A percentile compares a stretch with the other conserved stretches of the same genome.
phyloP scores from a whole-genome alignment of 345 rosid genomes.

The Balakata baccata region DNA sequence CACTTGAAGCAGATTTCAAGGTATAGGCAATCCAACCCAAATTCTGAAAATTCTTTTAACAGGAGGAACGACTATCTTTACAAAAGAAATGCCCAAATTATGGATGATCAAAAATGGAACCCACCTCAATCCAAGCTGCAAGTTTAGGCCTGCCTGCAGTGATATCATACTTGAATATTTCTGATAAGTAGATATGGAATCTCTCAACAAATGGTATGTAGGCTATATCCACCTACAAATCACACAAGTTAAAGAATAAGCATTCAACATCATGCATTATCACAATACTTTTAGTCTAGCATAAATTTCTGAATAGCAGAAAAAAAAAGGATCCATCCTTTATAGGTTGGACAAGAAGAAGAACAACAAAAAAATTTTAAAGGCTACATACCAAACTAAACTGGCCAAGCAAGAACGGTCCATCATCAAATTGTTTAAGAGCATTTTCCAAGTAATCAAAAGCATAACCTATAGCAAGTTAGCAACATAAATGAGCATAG shows the following conservation, averaged over 20 bases:
- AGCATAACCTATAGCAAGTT: constrained; percentile 49
- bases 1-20: too few relatives aligned
- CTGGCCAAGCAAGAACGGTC: constrained; percentile 86
- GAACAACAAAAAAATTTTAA: background rate
- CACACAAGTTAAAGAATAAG: background rate
- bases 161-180: constrained; percentile 50
- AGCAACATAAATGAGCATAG: background rate
- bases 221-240: constrained; percentile 64
- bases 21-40: too few relatives aligned
- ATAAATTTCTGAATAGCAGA: background rate
- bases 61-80: background rate
- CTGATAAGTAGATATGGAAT: constrained; percentile 48
- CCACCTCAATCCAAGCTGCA: constrained; percentile 69
- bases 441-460: constrained; percentile 72
- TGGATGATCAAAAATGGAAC: background rate
- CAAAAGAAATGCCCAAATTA: background rate
- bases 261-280: background rate
- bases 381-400: constrained; percentile 55
- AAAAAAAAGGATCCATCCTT: background rate
- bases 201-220: constrained; percentile 68
- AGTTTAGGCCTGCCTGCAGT: constrained; percentile 71
- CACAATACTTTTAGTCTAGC: background rate
- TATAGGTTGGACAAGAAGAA: background rate
- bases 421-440: constrained; percentile 62
- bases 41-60: too few relatives aligned